Conservation (phyloP, 116 monocot species). For the Thalassia testudinum region DNA sequence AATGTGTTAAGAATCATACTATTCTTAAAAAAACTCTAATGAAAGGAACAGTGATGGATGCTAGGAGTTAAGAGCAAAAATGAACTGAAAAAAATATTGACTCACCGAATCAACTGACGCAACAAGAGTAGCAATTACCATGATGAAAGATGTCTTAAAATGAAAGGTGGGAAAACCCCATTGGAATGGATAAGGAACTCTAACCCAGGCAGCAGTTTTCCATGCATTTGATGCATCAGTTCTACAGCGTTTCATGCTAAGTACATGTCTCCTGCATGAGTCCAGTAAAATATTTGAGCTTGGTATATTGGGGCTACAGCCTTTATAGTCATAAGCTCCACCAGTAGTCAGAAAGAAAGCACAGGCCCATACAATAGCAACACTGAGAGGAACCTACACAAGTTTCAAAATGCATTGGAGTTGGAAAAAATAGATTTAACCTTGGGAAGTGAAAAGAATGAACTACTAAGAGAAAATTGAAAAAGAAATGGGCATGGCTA, state of each 20-base stretch:
- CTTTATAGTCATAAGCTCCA: constrained; percentile 76
- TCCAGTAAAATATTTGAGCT: constrained; percentile 85
- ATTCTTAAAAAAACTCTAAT: too few relatives aligned
- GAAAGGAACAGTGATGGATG: neutral
- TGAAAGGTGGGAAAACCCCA: constrained; percentile 87
- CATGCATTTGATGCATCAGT: constrained; percentile 93
- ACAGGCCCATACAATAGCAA: constrained; percentile 90
- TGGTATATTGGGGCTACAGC: constrained; percentile 71
- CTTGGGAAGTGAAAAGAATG: neutral
- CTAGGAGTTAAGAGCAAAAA: neutral
- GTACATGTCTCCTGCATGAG: constrained; percentile 57
- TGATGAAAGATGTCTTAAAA: constrained; percentile 75
- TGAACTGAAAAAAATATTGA: neutral
- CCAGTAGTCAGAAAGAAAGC: constrained; percentile 95
- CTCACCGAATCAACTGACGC: constrained; percentile 93
- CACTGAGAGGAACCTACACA: constrained; percentile 76
- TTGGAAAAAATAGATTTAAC: neutral
- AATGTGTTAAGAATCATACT: neutral
- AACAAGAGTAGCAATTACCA: constrained; percentile 72
- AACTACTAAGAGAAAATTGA: neutral
- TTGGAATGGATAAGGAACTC: constrained; percentile 92
- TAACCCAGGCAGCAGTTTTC: constrained; percentile 82
- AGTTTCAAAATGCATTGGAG: too few relatives aligned
- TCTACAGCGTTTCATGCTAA: constrained; percentile 65
- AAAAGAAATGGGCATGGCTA: too few relatives aligned